Evolutionary conservation across 2,329 filamentous ascomycete species (phyloP), one percentile per base, ranked within the genome.

Genomic region (Exophiala sideris): DNA sequence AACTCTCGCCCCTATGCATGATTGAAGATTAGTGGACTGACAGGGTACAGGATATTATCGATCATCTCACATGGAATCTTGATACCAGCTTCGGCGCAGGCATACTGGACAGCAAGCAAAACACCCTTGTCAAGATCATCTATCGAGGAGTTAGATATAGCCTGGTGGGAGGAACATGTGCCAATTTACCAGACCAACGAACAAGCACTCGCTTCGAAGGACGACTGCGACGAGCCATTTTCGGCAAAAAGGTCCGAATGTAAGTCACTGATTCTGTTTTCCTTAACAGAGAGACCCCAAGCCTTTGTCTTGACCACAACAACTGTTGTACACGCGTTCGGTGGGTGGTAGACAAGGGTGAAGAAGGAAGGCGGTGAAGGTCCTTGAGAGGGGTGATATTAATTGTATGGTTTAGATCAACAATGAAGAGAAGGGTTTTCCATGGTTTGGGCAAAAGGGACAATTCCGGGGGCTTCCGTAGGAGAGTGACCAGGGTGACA

Each of bases 101-200:
- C 68, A 5, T 69, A 71, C 24, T 76, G 72, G 1, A 76, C 64
- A 0, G 68, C 67, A 11, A 77, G 62, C 5, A 77, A 65, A 6
- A 77, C 66, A 7, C 70, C 66, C 52, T 70, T 71, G 52, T 76
- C 70, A n/a, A 72, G 60, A 8, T 76, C 70, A 44, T 70, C 73
- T 77, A 50, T 50, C 10, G 32, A 39, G 8, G 29, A 8, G 41
- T 67, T 45, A 67, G 63, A 35, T 40, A 49, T 34, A 12, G 34
- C 14, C n/a, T 49, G 18, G 6, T 38, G 39, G 8, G 20, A 20
- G 5, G n/a, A 2, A 16, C 14, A n/a, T n/a, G n/a, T 44, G 12
- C 44, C 5, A 29, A 64, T 67, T 58, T 68, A 75, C 73, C 67
- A 56, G 71, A 67, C 73, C 73, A 76, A 18, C 73, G 72, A 12